Conservation (phyloP, 2,329 filamentous ascomycete genomes). For the Aspergillus sp. region DNA sequence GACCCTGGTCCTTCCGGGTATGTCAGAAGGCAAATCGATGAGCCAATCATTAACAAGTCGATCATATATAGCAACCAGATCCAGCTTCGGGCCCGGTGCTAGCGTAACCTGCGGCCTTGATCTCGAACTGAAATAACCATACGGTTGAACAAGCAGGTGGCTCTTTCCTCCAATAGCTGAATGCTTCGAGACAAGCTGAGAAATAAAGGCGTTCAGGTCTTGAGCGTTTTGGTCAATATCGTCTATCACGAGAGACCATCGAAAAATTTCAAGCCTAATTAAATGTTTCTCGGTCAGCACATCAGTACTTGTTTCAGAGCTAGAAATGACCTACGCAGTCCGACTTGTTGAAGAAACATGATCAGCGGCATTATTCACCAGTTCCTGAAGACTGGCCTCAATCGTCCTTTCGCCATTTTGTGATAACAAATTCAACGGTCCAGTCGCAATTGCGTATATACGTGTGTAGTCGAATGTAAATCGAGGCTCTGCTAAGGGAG, state of each 20-base stretch:
- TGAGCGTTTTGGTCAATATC: conserved; percentile 38
- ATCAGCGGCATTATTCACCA: conserved; percentile 16
- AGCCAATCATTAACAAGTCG: conserved; percentile 38
- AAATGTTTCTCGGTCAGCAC: conserved; percentile 10
- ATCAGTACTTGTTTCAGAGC: background rate
- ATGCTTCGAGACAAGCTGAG: conserved; percentile 4
- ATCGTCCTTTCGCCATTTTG: background rate
- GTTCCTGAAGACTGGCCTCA: conserved; percentile 19
- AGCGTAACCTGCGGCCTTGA: conserved; percentile 9
- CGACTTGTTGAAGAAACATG: conserved; percentile 13
- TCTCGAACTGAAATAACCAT: conserved; percentile 15
- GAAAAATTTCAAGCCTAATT: conserved; percentile 38
- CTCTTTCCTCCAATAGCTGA: conserved; percentile 4
- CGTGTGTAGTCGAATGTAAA: conserved; percentile 32
- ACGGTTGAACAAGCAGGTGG: conserved; percentile 22
- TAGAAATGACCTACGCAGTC: conserved; percentile 31
- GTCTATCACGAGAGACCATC: conserved; percentile 26
- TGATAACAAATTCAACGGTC: conserved; percentile 10
- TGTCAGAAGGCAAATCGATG: conserved; percentile 28
- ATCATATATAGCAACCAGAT: conserved; percentile 35
- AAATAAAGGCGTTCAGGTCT: conserved; percentile 29
- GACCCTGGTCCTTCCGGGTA: conserved; percentile 38
- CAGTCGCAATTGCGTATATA: conserved; percentile 27
- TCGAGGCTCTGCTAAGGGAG: conserved; percentile 19
- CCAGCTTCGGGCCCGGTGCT: conserved; percentile 9